Evolutionary conservation across 2,329 filamentous ascomycete species (phyloP), one percentile per base, ranked within the genome.

Genomic region (Epichloe amarillans): DNA sequence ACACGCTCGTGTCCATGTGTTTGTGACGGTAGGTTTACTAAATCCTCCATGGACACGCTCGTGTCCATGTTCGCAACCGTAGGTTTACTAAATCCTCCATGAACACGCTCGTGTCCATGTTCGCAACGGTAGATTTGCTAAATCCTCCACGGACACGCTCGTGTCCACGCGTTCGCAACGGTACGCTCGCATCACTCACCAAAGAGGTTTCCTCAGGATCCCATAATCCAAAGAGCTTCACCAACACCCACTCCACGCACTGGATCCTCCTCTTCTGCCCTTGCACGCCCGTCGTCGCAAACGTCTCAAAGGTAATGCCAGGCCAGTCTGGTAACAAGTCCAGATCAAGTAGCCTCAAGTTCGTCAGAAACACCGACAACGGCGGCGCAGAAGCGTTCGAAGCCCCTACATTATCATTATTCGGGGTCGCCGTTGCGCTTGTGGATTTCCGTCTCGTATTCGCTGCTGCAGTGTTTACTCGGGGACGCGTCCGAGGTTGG

Each of bases 241-340:
- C 95, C n/a, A 97, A 72, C 0, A 84, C 81, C 88, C 91, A 97
- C 71, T 98, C 93, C 38, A 90, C 80, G 53, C 81, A 81, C 58
- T 86, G 82, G 38, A 95, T 82, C 49, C 91, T 80, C 65, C 84
- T 84, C 68, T 91, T 93, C 66, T 91, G 85, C 49, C 86, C 86
- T 55, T 84, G 82, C 0, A 76, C 75, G 3, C 76, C 76, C 59
- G 86, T 78, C 52, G 75, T 82, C 4, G 75, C 72, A 62, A 97
- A 88, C 2, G 84, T 86, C 47, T 83, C 74, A 0, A 74, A 63
- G 1, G 79, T 82, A 51, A 96, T 85, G 17, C 69, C 75, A 0
- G 91, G 91, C 86, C 90, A 96, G 67, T 94, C 88, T 1, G 79
- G 72, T 0, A 76, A 76, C 47, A 76, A 70, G 60, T 95, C 86